Evolutionary conservation across 140 eudicot genomes (phyloP), one percentile per base, ranked within the genome.

Genomic region (Senecio squalidus): DNA sequence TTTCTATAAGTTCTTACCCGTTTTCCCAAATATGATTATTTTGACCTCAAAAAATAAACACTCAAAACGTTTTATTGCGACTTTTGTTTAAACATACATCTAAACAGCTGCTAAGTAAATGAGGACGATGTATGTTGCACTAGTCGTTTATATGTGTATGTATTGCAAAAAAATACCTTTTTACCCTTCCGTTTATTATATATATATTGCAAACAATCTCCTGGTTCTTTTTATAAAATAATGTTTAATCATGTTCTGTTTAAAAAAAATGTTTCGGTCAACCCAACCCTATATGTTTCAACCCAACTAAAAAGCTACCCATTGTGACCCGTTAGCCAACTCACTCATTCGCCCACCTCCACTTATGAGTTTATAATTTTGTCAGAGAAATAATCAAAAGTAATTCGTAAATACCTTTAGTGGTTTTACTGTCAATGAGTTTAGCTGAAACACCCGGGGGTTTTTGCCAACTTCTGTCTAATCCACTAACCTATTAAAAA

Each of bases 401-500:
- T 38, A 17, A 38, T 28, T 26, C 24, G 6, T 11, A 16, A n/a
- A 34, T 68, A 93, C 99, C 99, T 47, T 84, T 88, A 11, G 82
- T 39, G 38, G 93, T 56, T 84, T 78, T 93, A 67, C 81, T 53
- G 70, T 93, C 84, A 0, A 88, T 58, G 73, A 93, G 99, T 67
- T 82, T 84, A 57, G 96, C 99, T 47, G 77, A 31, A 48, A 93
- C 96, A 16, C 99, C 96, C 9, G 96, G 89, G 6, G 99, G 99
- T 55, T 72, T 88, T 66, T 93, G 95, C 99, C 99, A 93, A 51
- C 99, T 93, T 84, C 99, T 84, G 68, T 93, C 99, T 77, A 93
- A 72, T 66, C 99, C 99, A 64, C 91, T 72, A 27, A 92, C 94
- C 96, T 91, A 67, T 49, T 39, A 23, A 44, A 11, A 44, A 38